Conservation (phyloP, 257 asterid species). For the Gentiana dahurica region DNA sequence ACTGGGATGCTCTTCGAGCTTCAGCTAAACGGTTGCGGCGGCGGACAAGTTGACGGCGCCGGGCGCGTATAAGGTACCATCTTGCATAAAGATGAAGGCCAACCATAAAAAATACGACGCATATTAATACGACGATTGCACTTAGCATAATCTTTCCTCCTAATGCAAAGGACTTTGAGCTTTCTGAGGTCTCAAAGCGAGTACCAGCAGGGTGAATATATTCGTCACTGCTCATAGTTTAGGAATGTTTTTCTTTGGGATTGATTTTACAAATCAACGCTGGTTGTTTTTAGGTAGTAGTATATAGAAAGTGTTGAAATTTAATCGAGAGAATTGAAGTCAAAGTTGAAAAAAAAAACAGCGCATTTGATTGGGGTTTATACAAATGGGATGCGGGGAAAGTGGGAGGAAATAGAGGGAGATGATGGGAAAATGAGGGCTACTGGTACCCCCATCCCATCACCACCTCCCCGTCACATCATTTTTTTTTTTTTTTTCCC, state of each 20-base stretch:
- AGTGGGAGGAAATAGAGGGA: neutral
- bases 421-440: conserved; percentile 20
- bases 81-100: conserved; percentile 51
- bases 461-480: no score
- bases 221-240: neutral
- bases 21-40: conserved; percentile 31
- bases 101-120: conserved; percentile 47
- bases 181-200: neutral
- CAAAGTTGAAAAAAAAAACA: neutral
- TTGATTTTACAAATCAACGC: no score
- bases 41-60: conserved; percentile 41
- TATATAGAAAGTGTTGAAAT: neutral
- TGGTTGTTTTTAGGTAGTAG: no score
- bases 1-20: conserved; percentile 21
- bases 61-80: conserved; percentile 44
- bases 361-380: conserved; percentile 3
- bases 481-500: conserved; percentile 31
- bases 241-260: conserved; percentile 2
- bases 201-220: neutral
- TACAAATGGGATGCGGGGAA: conserved; percentile 1
- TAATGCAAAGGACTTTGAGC: conserved; percentile 29
- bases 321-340: neutral
- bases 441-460: no score
- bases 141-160: conserved; percentile 69
- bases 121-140: conserved; percentile 45